These are phyloP conservation scores for Diophrys appendiculata DNA, from an alignment of 73 alveolate species.

Conservation along the genomic window DNA sequence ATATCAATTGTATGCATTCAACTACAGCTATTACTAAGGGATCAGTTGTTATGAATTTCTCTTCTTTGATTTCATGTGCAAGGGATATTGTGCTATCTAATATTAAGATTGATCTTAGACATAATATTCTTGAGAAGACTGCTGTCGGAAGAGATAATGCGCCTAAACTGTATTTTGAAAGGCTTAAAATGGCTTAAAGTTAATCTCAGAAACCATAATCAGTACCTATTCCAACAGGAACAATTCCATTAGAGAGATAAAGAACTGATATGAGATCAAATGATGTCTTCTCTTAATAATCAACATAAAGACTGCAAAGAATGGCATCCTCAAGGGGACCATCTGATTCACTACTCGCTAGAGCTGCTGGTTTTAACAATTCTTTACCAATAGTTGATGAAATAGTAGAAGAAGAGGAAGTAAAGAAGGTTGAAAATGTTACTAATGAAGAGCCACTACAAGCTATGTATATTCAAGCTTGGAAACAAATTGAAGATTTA, in stretches of 20 bases:
- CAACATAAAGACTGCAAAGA: neutral
- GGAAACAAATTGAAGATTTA: slow-evolving; percentile 80
- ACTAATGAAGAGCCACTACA: slow-evolving; percentile 6
- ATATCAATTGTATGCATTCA: slow-evolving; percentile 47
- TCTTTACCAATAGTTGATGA: neutral
- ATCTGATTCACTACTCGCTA: neutral
- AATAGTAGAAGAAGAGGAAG: slow-evolving; percentile 14
- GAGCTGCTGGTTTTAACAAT: slow-evolving; percentile 1
- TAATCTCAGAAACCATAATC: slow-evolving; percentile 1
- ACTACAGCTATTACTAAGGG: slow-evolving; percentile 16
- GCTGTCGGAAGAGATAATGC: slow-evolving; percentile 78
- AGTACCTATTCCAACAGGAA: neutral
- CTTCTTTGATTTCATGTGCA: slow-evolving; percentile 41
- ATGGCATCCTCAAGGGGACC: neutral
- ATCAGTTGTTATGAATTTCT: slow-evolving; percentile 22
- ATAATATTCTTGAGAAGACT: slow-evolving; percentile 80
- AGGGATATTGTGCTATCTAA: slow-evolving; percentile 73
- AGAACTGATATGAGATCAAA: neutral
- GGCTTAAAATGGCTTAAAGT: slow-evolving; percentile 68
- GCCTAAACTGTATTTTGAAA: slow-evolving; percentile 79
- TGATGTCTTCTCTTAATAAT: neutral
- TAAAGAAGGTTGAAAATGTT: neutral
- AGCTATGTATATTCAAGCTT: slow-evolving; percentile 76
- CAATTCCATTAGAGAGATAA: neutral
- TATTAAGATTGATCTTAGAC: slow-evolving; percentile 75